phyloP scores from a whole-genome alignment of 1,284 basidiomycete species.

The Cystobasidium sp. region DNA sequence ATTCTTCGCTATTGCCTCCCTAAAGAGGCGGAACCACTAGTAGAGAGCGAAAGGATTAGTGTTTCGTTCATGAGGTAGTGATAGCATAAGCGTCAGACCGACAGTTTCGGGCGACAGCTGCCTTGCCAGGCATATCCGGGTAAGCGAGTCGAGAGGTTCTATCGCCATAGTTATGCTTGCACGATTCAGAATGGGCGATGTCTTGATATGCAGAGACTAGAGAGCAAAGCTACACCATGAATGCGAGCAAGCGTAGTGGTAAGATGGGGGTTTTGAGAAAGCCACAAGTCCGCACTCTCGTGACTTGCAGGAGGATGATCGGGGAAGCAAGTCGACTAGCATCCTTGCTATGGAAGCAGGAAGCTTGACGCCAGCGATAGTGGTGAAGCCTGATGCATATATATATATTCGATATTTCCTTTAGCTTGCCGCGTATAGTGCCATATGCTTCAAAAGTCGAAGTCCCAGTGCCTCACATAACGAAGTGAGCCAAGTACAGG shows the following conservation, averaged over 20 bases:
- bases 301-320: constrained; percentile 6
- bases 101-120: constrained; percentile 8
- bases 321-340: background rate
- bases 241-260: background rate
- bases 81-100: background rate
- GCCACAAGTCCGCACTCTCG: background rate
- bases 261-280: background rate
- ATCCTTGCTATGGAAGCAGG: background rate
- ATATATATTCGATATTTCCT: no score
- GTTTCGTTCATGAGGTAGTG: background rate
- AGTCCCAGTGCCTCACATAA: background rate
- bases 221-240: background rate
- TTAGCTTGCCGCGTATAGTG: background rate
- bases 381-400: background rate
- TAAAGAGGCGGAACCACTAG: constrained; percentile 22
- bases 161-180: constrained; percentile 10
- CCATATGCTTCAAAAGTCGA: background rate
- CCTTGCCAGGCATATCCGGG: constrained; percentile 23
- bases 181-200: background rate
- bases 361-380: background rate
- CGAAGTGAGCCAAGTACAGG: no score
- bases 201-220: background rate
- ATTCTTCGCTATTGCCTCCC: constrained; percentile 1
- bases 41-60: background rate
- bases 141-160: constrained; percentile 24